These are phyloP conservation scores for Cunninghamia lanceolata DNA, from an alignment of 75 land plant genomes.

Conservation along the genomic window DNA sequence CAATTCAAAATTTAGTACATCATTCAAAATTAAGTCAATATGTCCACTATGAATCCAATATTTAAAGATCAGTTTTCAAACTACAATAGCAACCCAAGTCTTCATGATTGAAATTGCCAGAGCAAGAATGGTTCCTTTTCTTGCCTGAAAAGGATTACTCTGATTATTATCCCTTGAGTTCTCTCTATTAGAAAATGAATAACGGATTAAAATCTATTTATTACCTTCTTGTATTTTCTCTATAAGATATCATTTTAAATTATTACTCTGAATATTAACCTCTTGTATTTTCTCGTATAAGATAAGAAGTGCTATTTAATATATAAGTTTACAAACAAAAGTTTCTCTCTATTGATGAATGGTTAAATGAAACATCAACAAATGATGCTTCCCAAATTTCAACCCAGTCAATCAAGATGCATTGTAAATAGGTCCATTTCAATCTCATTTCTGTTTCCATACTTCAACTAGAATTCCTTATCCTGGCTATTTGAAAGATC, in stretches of 20 bases:
- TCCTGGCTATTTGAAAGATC: neutral
- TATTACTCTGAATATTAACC: neutral
- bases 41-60: too few relatives aligned
- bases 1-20: too few relatives aligned
- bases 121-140: neutral
- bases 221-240: neutral
- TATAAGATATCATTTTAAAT: too few relatives aligned
- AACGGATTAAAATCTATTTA: too few relatives aligned
- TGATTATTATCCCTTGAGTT: too few relatives aligned
- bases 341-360: neutral
- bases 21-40: too few relatives aligned
- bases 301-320: neutral
- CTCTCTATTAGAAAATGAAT: too few relatives aligned
- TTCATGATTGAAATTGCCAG: neutral
- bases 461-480: neutral
- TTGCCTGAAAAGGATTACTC: neutral
- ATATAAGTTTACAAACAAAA: neutral
- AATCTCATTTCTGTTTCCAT: neutral
- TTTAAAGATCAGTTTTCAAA: neutral
- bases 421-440: neutral
- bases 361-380: neutral
- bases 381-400: neutral
- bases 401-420: neutral
- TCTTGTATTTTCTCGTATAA: neutral
- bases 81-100: too few relatives aligned